Base-by-base conservation (phyloP, 805 yeast genomes). In the Blastobotrys peoriensis region DNA sequence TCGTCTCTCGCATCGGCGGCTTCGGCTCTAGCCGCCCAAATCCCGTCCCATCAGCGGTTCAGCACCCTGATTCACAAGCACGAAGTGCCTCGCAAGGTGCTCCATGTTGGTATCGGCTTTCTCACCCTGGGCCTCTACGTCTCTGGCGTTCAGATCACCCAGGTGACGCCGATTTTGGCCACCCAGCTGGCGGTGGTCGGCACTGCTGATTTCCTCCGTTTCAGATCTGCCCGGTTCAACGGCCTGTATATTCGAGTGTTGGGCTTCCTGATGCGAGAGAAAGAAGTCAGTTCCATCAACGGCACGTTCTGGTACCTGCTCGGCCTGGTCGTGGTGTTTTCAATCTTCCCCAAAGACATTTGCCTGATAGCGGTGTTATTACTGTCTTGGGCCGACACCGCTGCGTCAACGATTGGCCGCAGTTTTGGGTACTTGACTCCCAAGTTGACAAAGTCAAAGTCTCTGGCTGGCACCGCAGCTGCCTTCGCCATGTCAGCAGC, bases 381-480 rank as follows among this genome's bases (percentile, higher is more conserved):
- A 41, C 74, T 93, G 50, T 85, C 96, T 59, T 93, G 98, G 98
- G 88, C 95, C 3, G 98, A 93, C 60, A 87, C 98, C 6, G 91
- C 97, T 2, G 98, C 98, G 2, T 86, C 96, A 2, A 86, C 96
- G 0, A 66, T 89, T 58, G 98, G 98, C 33, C 74, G 98, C 53
- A 76, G 75, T 44, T 91, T 68, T 62, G 98, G 98, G 5, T 75
- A 83, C 56, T 73, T 82, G 51, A 86, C 96, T 5, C 94, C 95
- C 34, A 79, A 82, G 58, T 63, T 91, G 17, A 73, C 83, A 4
- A 70, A 75, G 49, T 77, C 78, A 50, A 93, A 93, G 64, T 84
- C 95, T 2, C 68, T 93, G 38, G 96, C 96, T 1, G 98, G 98
- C 0, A 82, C 93, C 1, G 42, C 80, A 19, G 98, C 96, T 19